Base-by-base conservation (phyloP, 495 filamentous ascomycete species). In the Hypoxylon subgilvum region DNA sequence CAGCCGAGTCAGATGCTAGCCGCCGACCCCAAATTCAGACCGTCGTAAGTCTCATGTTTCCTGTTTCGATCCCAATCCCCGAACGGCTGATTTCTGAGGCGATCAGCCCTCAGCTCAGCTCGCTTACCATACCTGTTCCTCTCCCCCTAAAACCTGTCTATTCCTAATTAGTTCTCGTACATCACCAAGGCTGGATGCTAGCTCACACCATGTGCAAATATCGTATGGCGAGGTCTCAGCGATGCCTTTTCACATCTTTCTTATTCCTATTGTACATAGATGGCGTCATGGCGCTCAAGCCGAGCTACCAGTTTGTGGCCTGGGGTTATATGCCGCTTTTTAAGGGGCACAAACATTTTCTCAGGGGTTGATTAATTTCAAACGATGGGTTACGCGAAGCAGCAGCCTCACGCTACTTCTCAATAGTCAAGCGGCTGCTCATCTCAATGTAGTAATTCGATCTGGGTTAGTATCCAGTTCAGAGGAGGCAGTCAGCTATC, bases 21-120 rank as follows among this genome's bases (percentile, higher is more conserved):
- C 41, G 23, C 57, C 43, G 39, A 50, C 52, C 30, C 61, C 61
- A 54, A 58, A 52, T 51, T 54, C 49, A 68, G 52, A 52, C 42
- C 57, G 38, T 39, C 57, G 65, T 68, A 54, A 65, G 65, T 68
- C n/a, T n/a, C n/a, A n/a, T n/a, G n/a, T n/a, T n/a, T 31, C 32
- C 21, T 42, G 23, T 45, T 36, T 25, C 19, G 34, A 17, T 55
- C 32, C 27, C 27, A 56, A 35, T 35, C 47, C 31, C 36, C 18
- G 16, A 52, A 45, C 10, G 14, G 30, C 7, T 17, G 6, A 23
- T 28, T 1, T 12, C 3, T 18, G 16, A 25, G 13, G 32, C 22
- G 46, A 48, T 50, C 57, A 54, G 45, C 56, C 19, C 39, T 35
- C 31, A 30, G 31, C 17, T 50, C 43, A 52, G 50, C 54, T 51